These are phyloP conservation scores for Luvunga scandens DNA, from an alignment of 345 rosid genomes.

Conservation along the genomic window DNA sequence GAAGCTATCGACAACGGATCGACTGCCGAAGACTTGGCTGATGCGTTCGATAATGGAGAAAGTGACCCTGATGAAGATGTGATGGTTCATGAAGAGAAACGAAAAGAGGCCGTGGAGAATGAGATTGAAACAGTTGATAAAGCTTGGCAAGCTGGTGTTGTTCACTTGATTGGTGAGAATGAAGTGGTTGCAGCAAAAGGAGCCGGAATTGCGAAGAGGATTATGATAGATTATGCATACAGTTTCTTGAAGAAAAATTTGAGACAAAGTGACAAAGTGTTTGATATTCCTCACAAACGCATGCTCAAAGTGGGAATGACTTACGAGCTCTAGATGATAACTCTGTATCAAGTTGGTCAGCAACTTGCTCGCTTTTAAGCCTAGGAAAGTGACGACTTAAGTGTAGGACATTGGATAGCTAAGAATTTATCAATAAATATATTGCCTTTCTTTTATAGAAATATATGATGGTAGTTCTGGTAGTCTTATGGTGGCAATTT, in stretches of 20 bases:
- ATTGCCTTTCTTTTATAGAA: too few species aligned
- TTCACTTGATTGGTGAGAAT: constrained; percentile 41
- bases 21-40: too few species aligned
- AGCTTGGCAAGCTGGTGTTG: constrained; percentile 31
- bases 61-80: neutral
- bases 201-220: constrained; percentile 15
- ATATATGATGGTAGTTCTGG: neutral
- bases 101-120: constrained; percentile 20
- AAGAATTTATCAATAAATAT: too few species aligned
- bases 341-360: neutral
- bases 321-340: constrained; percentile 28
- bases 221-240: constrained; percentile 28
- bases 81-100: neutral
- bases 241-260: constrained; percentile 31
- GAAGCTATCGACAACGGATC: neutral
- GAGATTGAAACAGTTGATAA: constrained; percentile 29
- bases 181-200: constrained; percentile 30
- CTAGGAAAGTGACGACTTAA: neutral
- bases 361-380: neutral
- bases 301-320: constrained; percentile 48
- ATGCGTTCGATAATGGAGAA: neutral
- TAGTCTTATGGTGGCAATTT: too few species aligned
- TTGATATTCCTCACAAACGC: constrained; percentile 29
- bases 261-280: constrained; percentile 27
- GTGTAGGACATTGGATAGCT: neutral